Evolutionary conservation across 2,329 filamentous ascomycete genomes (phyloP).

Genomic region (Scedosporium dehoogii): DNA sequence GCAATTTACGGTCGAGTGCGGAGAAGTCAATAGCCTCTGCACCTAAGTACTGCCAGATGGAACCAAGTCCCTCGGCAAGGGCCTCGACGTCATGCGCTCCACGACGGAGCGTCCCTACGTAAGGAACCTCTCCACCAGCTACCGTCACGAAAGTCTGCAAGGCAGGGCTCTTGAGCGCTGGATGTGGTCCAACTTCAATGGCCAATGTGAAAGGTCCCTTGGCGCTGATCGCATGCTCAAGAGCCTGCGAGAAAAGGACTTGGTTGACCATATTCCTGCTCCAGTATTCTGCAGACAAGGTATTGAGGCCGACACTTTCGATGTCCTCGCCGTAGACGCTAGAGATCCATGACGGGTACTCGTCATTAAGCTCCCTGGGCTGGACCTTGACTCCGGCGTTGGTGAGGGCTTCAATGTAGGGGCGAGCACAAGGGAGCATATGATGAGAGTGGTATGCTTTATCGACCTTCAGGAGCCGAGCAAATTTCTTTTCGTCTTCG

Average conservation of each 20-base stretch:
- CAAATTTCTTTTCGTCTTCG: conserved; percentile 11
- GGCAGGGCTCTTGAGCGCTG: conserved; percentile 37
- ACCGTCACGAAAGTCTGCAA: conserved; percentile 38
- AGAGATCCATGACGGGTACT: conserved; percentile 4
- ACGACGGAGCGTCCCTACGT: conserved; percentile 1
- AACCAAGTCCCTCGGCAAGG: conserved; percentile 10
- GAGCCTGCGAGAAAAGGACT: conserved; percentile 31
- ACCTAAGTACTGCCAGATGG: background rate
- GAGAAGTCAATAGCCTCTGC: conserved; percentile 20
- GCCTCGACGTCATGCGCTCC: conserved; percentile 33
- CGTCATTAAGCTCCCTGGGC: conserved; percentile 7
- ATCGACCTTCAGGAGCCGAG: conserved; percentile 11
- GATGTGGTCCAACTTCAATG: conserved; percentile 36
- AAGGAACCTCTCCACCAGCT: conserved; percentile 16
- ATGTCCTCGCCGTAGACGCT: background rate
- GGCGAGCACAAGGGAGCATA: conserved; percentile 17
- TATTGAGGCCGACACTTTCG: background rate
- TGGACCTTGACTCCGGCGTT: conserved; percentile 11
- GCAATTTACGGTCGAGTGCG: conserved; percentile 10
- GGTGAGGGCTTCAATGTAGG: conserved; percentile 13
- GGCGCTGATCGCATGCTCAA: conserved; percentile 13
- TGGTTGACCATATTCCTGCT: conserved; percentile 31
- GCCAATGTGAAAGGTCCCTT: background rate
- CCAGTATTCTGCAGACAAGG: conserved; percentile 28
- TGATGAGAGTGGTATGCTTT: conserved; percentile 21